phyloP scores from a whole-genome alignment of 148 eudicot species.

The Linanthus parryae region DNA sequence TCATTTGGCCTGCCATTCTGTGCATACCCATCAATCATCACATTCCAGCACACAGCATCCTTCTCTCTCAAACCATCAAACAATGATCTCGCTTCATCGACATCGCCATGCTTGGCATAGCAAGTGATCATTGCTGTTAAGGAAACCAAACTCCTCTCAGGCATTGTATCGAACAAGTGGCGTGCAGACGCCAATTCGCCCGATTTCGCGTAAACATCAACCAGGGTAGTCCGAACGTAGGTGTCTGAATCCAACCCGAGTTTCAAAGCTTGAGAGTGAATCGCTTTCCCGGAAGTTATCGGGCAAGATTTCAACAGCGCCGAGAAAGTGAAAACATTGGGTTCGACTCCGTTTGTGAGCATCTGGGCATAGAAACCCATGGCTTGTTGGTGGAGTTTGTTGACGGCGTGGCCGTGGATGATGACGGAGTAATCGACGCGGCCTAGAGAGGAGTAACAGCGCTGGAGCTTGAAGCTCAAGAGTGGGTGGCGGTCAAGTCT shows the following conservation, averaged over 20 bases:
- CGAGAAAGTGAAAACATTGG: constrained; percentile 71
- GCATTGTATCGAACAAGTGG: constrained; percentile 58
- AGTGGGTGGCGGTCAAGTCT: constrained; percentile 46
- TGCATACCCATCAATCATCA: constrained; percentile 81
- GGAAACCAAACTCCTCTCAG: constrained; percentile 59
- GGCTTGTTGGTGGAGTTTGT: constrained; percentile 36
- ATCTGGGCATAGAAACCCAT: constrained; percentile 42
- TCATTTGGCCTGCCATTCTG: constrained; percentile 64
- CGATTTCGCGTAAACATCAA: constrained; percentile 55
- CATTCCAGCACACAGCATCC: constrained; percentile 92
- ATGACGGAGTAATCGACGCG: constrained; percentile 47
- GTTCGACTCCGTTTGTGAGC: constrained; percentile 50
- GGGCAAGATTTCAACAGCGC: constrained; percentile 48
- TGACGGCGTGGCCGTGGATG: constrained; percentile 41
- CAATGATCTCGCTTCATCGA: constrained; percentile 46
- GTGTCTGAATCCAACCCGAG: constrained; percentile 41
- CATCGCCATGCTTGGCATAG: constrained; percentile 56
- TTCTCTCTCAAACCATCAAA: constrained; percentile 67
- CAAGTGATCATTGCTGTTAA: constrained; percentile 72
- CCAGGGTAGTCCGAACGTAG: constrained; percentile 60
- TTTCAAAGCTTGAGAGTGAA: constrained; percentile 58
- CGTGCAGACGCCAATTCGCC: constrained; percentile 57
- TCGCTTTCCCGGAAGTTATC: constrained; percentile 25
- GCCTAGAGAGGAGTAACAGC: constrained; percentile 48
- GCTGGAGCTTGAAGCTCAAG: constrained; percentile 76